Conservation (phyloP, 1,284 basidiomycete species). For the Rhodotorula sp. region DNA sequence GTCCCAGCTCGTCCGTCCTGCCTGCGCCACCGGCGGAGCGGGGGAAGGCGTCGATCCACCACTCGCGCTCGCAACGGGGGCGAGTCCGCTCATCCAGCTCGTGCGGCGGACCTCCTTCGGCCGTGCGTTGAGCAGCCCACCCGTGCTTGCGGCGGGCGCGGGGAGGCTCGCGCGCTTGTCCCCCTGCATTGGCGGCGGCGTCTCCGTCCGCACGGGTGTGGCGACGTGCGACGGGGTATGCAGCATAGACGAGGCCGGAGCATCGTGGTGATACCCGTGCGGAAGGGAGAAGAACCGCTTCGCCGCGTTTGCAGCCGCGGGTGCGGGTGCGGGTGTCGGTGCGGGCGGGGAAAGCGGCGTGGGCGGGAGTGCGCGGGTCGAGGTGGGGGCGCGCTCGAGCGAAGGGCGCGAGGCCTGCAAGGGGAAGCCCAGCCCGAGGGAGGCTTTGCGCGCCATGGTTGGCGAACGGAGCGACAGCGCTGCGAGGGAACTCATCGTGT, state of each 20-base stretch:
- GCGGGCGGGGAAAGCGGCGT: background rate
- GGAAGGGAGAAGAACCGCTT: constrained; percentile 30
- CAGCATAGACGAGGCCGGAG: background rate
- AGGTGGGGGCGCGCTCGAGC: background rate
- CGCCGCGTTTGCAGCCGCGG: constrained; percentile 4
- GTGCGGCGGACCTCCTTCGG: constrained; percentile 2
- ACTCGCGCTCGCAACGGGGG: background rate
- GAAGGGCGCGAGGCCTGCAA: background rate
- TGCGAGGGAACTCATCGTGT: constrained; percentile 56
- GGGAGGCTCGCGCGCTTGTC: constrained; percentile 4
- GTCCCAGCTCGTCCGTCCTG: constrained; percentile 10
- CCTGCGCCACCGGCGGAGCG: background rate
- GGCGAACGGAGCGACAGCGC: constrained; percentile 31
- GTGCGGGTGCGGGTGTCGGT: background rate
- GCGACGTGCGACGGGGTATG: background rate
- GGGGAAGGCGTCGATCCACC: background rate
- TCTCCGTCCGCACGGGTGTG: constrained; percentile 5
- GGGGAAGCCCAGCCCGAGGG: background rate
- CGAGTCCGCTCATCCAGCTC: constrained; percentile 25
- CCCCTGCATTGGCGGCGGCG: constrained; percentile 6
- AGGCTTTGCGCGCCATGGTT: constrained; percentile 1
- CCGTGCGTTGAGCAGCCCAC: background rate
- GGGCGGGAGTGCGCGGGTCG: constrained; percentile 13
- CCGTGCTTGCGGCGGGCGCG: too few species aligned
- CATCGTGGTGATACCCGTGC: background rate